These are phyloP conservation scores for Volvariella volvacea DNA, from an alignment of 1,284 basidiomycete genomes.

Conservation along the genomic window DNA sequence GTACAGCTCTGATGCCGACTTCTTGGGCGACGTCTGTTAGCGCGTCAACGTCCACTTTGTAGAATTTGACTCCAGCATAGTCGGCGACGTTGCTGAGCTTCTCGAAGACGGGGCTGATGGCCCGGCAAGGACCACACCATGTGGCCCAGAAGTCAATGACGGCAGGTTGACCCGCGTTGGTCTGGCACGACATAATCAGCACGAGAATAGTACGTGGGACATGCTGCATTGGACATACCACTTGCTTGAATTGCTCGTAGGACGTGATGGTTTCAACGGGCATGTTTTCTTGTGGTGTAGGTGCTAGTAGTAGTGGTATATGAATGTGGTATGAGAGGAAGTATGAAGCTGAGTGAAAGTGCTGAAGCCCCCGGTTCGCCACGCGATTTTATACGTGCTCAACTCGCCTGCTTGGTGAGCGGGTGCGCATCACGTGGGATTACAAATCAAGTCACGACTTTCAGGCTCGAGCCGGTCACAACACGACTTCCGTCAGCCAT, in stretches of 20 bases:
- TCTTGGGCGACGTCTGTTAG: constrained; percentile 48
- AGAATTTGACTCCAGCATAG: constrained; percentile 40
- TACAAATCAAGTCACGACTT: too few relatives aligned
- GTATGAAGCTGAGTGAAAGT: too few relatives aligned
- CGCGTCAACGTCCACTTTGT: constrained; percentile 80
- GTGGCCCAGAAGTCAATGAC: constrained; percentile 79
- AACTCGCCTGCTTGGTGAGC: too few relatives aligned
- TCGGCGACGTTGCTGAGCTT: constrained; percentile 43
- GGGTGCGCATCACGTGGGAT: too few relatives aligned
- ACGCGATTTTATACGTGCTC: too few relatives aligned
- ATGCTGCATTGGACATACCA: background rate
- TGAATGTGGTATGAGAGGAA: too few relatives aligned
- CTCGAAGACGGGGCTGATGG: constrained; percentile 77
- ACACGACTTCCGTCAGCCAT: too few relatives aligned
- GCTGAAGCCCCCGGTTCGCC: too few relatives aligned
- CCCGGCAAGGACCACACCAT: constrained; percentile 71
- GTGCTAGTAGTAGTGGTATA: background rate
- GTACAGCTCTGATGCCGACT: constrained; percentile 66
- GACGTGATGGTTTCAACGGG: constrained; percentile 25
- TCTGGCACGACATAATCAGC: constrained; percentile 37
- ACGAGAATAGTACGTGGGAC: background rate
- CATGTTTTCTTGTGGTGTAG: constrained; percentile 18
- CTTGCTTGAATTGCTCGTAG: constrained; percentile 4
- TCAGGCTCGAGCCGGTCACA: too few relatives aligned
- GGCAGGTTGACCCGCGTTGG: constrained; percentile 48